These are phyloP conservation scores for Ziziphus jujuba DNA, from an alignment of 306 rosid genomes.

Conservation along the genomic window DNA sequence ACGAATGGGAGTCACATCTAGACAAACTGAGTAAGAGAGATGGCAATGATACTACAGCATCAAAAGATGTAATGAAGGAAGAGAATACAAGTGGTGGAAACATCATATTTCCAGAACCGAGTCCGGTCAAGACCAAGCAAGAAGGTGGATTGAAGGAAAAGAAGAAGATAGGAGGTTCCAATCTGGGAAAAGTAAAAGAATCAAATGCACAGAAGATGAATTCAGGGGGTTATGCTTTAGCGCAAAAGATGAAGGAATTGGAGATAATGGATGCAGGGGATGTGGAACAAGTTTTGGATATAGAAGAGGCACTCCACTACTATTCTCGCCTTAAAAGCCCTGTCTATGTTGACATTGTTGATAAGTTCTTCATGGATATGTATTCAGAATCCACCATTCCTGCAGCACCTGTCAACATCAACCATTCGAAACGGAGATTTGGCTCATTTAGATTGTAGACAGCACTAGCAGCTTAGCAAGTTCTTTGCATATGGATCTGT, in stretches of 20 bases:
- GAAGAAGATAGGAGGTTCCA: constrained; percentile 37
- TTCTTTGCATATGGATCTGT: constrained; percentile 33
- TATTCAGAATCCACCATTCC: constrained; percentile 58
- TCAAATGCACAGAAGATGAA: constrained; percentile 27
- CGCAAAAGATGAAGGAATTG: constrained; percentile 73
- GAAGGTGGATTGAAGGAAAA: constrained; percentile 39
- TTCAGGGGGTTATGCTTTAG: constrained; percentile 36
- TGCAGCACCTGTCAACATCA: constrained; percentile 38
- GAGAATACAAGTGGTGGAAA: constrained; percentile 27
- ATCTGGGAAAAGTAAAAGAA: constrained; percentile 39
- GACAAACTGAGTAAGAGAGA: constrained; percentile 35
- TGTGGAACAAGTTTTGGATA: constrained; percentile 76
- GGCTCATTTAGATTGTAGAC: constrained; percentile 50
- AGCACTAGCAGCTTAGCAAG: constrained; percentile 19
- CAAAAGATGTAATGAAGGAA: constrained; percentile 39
- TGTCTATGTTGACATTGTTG: constrained; percentile 74
- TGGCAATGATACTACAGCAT: constrained; percentile 9
- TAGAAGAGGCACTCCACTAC: constrained; percentile 93
- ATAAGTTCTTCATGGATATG: constrained; percentile 78
- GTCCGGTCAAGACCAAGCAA: constrained; percentile 35
- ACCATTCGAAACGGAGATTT: constrained; percentile 45
- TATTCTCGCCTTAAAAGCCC: constrained; percentile 87
- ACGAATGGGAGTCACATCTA: constrained; percentile 64
- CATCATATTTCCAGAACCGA: constrained; percentile 28
- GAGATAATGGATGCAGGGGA: constrained; percentile 73